phyloP scores from a whole-genome alignment of 2,329 filamentous ascomycete species.

The Tolypocladium guangdongense region DNA sequence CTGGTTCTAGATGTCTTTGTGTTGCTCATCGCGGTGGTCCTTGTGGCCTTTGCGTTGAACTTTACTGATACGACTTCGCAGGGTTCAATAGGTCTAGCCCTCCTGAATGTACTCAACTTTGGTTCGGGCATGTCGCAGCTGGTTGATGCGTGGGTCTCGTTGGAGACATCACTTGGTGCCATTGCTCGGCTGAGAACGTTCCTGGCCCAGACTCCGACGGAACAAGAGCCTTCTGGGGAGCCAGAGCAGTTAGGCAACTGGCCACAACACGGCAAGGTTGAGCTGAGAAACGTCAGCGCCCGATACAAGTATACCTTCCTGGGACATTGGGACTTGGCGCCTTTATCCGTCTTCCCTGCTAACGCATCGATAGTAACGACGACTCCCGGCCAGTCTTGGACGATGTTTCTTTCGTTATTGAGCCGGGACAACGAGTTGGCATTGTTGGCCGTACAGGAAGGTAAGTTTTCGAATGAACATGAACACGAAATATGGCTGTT shows the following conservation, averaged over 20 bases:
- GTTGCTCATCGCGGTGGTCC: constrained; percentile 2
- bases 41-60: constrained; percentile 3
- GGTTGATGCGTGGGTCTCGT: constrained; percentile 1
- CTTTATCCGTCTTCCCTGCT: neutral
- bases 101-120: constrained; percentile 1
- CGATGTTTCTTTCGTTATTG: constrained; percentile 3
- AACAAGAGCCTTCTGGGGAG: neutral
- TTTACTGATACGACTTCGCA: neutral
- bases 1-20: constrained; percentile 4
- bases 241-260: constrained; percentile 8
- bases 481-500: neutral
- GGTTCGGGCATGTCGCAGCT: constrained; percentile 1
- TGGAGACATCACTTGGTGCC: constrained; percentile 6
- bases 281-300: constrained; percentile 14
- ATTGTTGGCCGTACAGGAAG: constrained; percentile 19
- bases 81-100: constrained; percentile 1
- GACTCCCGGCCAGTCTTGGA: constrained; percentile 6
- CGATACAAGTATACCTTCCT: constrained; percentile 10
- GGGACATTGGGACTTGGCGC: neutral
- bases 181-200: constrained; percentile 10
- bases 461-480: neutral
- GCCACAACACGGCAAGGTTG: constrained; percentile 14
- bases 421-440: constrained; percentile 14
- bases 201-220: constrained; percentile 4
- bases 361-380: neutral